Percentiles rank a stretch among this genome's conserved stretches.
phyloP scores from a whole-genome alignment of 2,329 filamentous ascomycete species.

The Fusarium beomiforme region DNA sequence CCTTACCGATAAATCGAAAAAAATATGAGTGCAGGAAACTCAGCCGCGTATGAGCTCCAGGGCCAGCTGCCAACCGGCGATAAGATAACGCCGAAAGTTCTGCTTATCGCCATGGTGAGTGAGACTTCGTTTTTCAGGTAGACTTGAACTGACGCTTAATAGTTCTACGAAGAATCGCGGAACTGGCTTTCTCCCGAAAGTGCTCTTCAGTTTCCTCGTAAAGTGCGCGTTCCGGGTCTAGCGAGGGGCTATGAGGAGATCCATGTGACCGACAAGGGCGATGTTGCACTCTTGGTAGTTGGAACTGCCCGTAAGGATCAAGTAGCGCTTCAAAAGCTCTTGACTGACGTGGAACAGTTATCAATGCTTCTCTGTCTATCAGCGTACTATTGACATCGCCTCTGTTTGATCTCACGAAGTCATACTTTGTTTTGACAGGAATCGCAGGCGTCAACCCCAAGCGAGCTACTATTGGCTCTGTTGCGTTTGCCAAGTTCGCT shows the following conservation, averaged over 20 bases:
- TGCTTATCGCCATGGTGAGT: constrained; percentile 28
- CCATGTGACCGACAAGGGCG: constrained; percentile 8
- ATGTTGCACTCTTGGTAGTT: constrained; percentile 22
- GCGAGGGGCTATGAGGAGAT: constrained; percentile 21
- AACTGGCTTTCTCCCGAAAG: constrained; percentile 20
- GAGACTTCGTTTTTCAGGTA: fast-evolving
- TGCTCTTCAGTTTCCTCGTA: constrained; percentile 14
- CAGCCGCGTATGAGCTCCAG: neutral
- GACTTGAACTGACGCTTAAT: fast-evolving
- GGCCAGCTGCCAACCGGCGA: neutral
- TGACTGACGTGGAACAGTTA: neutral
- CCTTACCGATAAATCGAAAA: neutral
- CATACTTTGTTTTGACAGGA: constrained; percentile 34
- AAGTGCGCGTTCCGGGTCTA: constrained; percentile 18
- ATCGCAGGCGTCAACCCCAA: constrained; percentile 36
- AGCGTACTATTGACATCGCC: constrained; percentile 24
- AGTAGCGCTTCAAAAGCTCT: fast-evolving
- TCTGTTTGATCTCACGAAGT: constrained; percentile 23
- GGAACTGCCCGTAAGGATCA: constrained; percentile 14
- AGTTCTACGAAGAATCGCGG: constrained; percentile 27
- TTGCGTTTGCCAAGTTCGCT: constrained; percentile 35
- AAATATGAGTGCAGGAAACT: neutral
- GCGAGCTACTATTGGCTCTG: constrained; percentile 31
- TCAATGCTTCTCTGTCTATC: constrained; percentile 29
- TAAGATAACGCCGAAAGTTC: constrained; percentile 13